Conservation (phyloP, 2,329 filamentous ascomycete genomes). For the Tolypocladium endophyticum region DNA sequence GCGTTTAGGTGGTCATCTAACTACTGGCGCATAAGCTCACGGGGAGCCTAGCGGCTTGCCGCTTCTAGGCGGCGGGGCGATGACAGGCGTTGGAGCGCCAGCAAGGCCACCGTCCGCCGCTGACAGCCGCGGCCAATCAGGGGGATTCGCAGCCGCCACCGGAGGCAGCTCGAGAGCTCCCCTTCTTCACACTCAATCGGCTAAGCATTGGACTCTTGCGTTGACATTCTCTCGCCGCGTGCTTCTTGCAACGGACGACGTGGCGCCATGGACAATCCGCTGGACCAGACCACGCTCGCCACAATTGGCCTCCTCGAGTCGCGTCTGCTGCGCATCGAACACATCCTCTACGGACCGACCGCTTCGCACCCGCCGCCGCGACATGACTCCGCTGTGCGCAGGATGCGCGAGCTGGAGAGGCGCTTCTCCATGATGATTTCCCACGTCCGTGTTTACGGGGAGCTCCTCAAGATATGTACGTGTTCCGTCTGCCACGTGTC, state of each 20-base stretch:
- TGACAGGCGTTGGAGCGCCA: background rate
- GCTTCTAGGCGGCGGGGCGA: background rate
- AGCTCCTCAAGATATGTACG: conserved; percentile 51
- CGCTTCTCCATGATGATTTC: conserved; percentile 40
- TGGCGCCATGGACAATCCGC: conserved; percentile 19
- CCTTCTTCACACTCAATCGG: background rate
- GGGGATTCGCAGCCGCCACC: too few species aligned
- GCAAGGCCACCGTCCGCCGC: background rate
- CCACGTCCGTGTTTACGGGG: conserved; percentile 44
- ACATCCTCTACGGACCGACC: conserved; percentile 41
- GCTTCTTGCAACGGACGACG: background rate
- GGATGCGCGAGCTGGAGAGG: conserved; percentile 40
- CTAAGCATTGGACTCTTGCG: background rate
- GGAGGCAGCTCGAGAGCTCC: too few species aligned
- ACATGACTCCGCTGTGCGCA: conserved; percentile 28
- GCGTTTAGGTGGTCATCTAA: background rate
- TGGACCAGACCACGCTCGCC: conserved; percentile 42
- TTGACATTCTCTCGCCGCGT: background rate
- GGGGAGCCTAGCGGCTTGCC: background rate
- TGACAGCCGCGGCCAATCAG: background rate
- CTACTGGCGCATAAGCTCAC: too few species aligned
- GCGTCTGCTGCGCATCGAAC: conserved; percentile 49
- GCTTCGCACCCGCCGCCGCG: conserved; percentile 19
- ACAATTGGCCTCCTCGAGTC: conserved; percentile 47
- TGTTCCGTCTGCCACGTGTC: conserved; percentile 1